These are phyloP conservation scores for Drechslerella dactyloides DNA, from an alignment of 2,329 filamentous ascomycete genomes.

Conservation along the genomic window DNA sequence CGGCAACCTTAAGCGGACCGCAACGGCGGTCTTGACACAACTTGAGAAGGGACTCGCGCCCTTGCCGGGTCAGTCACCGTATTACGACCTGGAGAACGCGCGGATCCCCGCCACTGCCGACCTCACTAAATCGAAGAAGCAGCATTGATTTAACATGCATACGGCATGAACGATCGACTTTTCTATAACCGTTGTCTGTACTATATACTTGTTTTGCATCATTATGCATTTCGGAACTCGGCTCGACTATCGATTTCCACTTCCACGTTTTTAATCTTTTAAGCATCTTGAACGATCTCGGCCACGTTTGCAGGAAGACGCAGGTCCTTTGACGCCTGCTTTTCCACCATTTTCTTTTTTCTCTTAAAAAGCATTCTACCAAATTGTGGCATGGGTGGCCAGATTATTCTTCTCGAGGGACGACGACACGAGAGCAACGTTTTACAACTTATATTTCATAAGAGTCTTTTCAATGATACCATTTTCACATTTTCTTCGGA, in stretches of 20 bases:
- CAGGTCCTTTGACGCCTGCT: neutral
- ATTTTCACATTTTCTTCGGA: constrained; percentile 23
- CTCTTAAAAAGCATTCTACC: neutral
- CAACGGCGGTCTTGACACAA: constrained; percentile 85
- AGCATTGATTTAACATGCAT: constrained; percentile 63
- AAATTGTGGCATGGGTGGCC: neutral
- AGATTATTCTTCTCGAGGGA: constrained; percentile 7
- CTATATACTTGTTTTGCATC: constrained; percentile 13
- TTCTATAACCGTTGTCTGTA: constrained; percentile 1
- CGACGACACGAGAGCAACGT: neutral
- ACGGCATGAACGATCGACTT: neutral
- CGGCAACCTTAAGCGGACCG: constrained; percentile 78
- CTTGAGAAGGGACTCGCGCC: constrained; percentile 81
- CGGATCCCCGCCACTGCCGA: constrained; percentile 65
- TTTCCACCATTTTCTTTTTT: too few relatives aligned
- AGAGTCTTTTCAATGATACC: constrained; percentile 16
- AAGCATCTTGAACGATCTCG: neutral
- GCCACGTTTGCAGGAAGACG: neutral
- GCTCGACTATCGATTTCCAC: too few relatives aligned
- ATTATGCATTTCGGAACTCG: neutral
- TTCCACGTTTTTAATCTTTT: neutral
- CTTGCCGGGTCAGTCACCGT: constrained; percentile 54
- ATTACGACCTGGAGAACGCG: constrained; percentile 55
- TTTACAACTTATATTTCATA: neutral
- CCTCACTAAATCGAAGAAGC: constrained; percentile 72